Evolutionary conservation across 345 rosid genomes (phyloP).

Genomic region (Microthlaspi erraticum): DNA sequence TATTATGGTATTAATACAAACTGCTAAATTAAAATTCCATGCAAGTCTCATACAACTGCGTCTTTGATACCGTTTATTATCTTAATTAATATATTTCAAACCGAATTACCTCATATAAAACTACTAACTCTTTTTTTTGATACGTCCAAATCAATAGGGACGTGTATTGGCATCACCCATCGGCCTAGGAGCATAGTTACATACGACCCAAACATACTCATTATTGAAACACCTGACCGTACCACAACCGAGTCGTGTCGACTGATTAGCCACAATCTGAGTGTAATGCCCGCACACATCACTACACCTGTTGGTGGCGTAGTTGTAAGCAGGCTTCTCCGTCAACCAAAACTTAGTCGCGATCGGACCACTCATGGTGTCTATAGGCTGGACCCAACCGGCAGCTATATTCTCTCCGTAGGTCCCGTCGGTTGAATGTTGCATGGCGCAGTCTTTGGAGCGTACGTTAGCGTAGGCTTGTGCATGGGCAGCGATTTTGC

Average conservation of each 20-base stretch:
- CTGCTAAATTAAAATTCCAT: no score
- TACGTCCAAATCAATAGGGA: conserved; percentile 27
- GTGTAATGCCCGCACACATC: conserved; percentile 68
- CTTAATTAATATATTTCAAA: not conserved
- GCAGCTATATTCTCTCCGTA: conserved; percentile 62
- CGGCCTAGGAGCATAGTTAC: conserved; percentile 63
- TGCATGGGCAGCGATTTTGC: conserved; percentile 50
- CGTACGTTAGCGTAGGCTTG: conserved; percentile 43
- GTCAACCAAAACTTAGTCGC: conserved; percentile 60
- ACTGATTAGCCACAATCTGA: conserved; percentile 69
- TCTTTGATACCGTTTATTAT: conserved; percentile 6
- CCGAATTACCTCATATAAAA: not conserved
- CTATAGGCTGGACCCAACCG: conserved; percentile 39
- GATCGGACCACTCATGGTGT: conserved; percentile 41
- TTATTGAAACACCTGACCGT: conserved; percentile 55
- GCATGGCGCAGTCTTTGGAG: conserved; percentile 32
- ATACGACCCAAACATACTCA: conserved; percentile 52
- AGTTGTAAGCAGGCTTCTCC: conserved; percentile 57
- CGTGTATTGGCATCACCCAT: conserved; percentile 46
- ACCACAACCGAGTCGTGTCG: conserved; percentile 66
- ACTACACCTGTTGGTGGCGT: conserved; percentile 53
- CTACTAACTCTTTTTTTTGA: not conserved
- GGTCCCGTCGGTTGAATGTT: conserved; percentile 54
- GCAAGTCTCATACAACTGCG: not conserved
- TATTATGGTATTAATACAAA: not conserved